Base-by-base conservation (phyloP, 169 alveolate genomes). In the Perkinsus chesapeaki region DNA sequence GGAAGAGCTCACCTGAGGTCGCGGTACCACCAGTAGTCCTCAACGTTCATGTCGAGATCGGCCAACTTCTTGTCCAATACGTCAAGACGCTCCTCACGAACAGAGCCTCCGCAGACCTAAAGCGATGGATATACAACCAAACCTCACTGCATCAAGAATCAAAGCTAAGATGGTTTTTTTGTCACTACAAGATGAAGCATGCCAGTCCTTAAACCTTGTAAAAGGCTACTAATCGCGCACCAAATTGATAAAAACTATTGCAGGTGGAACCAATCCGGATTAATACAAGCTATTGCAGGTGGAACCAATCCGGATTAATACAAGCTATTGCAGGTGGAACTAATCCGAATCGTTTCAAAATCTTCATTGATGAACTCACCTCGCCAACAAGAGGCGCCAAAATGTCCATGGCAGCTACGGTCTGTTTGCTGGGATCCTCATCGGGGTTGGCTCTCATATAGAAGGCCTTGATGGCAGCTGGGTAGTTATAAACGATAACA, bases 61-160 rank as follows among this genome's bases (percentile, higher is more conserved):
- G 93, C 93, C 93, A 98, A 98, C 96, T 98, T 97, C 39, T 96
- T 92, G 39, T 97, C 98, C 60, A 99, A 95, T 39, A 95, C 95
- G 43, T 99, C 99, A 39, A 98, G 96, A 92, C 98, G 96, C 95
- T 99, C 99, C 95, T 99, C 99, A 95, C 99, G 98, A 95, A 98
- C 99, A 36, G 99, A 98, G 27, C 99, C 99, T 34, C 93, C 91
- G 91, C 91, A 92, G 10, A 34, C 47, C 48, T 23, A 23, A 0
- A 82, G 27, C 82, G 7, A 60, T 16, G 31, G 12, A 16, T 20
- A 34, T 43, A 5, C 91, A 9, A 73, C 91, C 1, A 39, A 82
- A 82, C 73, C 73, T 48, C 16, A 23, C 16, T 48, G 73, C 23
- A 23, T 48, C n/a, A n/a, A n/a, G 73, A 19, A 19, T 19, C 73